Evolutionary conservation across 2,329 filamentous ascomycete genomes (phyloP).

Genomic region (Venturia oleaginea): DNA sequence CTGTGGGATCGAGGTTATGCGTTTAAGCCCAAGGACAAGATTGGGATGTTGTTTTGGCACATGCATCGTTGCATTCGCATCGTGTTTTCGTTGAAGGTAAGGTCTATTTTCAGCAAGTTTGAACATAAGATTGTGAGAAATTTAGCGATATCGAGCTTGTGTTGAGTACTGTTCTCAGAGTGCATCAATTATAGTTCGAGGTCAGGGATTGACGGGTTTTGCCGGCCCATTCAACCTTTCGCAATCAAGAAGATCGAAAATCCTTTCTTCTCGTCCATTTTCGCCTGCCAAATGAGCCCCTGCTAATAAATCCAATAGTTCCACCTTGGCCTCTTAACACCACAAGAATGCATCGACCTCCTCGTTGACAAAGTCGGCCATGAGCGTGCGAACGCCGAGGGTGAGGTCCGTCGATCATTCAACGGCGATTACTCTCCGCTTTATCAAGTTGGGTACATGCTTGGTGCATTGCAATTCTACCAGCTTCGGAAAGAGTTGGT

Average conservation of each 20-base stretch:
- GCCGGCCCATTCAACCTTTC: too few species aligned
- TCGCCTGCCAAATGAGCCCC: too few species aligned
- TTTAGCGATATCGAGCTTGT: too few species aligned
- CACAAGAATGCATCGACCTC: conserved; percentile 47
- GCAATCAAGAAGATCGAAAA: too few species aligned
- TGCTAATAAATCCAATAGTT: too few species aligned
- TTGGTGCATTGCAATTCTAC: conserved; percentile 41
- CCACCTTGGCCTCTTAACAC: conserved; percentile 46
- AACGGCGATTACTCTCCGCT: conserved; percentile 48
- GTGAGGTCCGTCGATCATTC: conserved; percentile 49
- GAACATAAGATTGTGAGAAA: too few species aligned
- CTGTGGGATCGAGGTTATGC: conserved; percentile 48
- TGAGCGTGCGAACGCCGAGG: conserved; percentile 50
- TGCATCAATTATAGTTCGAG: too few species aligned
- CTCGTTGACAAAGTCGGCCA: conserved; percentile 50
- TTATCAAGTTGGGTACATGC: conserved; percentile 37
- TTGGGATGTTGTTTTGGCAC: conserved; percentile 53
- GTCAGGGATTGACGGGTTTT: too few species aligned
- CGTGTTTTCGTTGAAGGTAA: conserved; percentile 42
- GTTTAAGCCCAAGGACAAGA: conserved; percentile 40
- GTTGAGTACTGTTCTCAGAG: too few species aligned
- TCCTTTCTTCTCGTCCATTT: too few species aligned
- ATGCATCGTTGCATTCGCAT: conserved; percentile 55
- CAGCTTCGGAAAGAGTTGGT: conserved; percentile 42
- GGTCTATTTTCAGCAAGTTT: too few species aligned